Evolutionary conservation across 768 basidiomycete genomes (phyloP), one percentile per base, ranked within the genome.

Genomic region (Saitozyma podzolica): DNA sequence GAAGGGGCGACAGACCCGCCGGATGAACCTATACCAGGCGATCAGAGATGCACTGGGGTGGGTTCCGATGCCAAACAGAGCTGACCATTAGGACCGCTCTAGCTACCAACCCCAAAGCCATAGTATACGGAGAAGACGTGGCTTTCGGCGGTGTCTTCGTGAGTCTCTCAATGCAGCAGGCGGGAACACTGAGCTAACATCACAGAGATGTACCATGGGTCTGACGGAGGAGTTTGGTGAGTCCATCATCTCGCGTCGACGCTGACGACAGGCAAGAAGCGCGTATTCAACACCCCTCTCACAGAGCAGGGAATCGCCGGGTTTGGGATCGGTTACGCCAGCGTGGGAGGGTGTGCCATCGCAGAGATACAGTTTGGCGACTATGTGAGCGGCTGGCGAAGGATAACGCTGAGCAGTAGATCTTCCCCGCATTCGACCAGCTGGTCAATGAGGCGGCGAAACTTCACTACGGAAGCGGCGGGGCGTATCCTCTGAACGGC

Each of bases 401-500:
- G 5, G 8, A 40, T 17, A 5, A 45, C 9, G 29, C 59, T 62
- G 45, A 64, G 20, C 8, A 9, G 2, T 47, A 95, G 76, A 94
- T 95, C 63, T 94, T 83, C 74, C 93, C 93, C 10, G 93, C 93
- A 0, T 97, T 97, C 74, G 93, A 96, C 74, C 58, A 93, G 89
- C 83, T 96, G 19, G 92, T 96, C 47, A 96, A 95, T 67, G 93
- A 97, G 81, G 93, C 92, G 1, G 92, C 94, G 43, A 97, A 97
- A 80, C 86, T 88, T 66, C 84, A 92, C 42, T 97, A 92, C 75
- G 89, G 92, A 39, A 91, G 91, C 20, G 92, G 90, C 40, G 91
- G 91, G 0, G 75, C 49, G 50, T 74, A 58, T 67, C 80, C 59
- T 65, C 78, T 45, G 50, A 74, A 61, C 55, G 80, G 73, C 8